A percentile compares a stretch with the other conserved stretches of the same genome.
These are phyloP conservation scores for Leccinum barrowsii DNA, from an alignment of 768 basidiomycete species.

Conservation along the genomic window DNA sequence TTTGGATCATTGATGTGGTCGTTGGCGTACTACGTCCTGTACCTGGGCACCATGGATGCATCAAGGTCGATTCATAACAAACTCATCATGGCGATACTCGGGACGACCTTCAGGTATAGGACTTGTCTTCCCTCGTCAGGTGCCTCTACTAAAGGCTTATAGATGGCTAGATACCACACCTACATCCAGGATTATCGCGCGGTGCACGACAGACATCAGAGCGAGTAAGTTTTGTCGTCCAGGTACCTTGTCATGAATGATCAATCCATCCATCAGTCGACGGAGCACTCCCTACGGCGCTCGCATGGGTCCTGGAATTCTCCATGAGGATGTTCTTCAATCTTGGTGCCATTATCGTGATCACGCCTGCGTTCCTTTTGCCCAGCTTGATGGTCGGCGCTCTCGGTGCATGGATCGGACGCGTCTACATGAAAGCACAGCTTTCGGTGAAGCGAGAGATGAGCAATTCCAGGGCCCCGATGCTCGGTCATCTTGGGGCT, in stretches of 20 bases:
- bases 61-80: not conserved
- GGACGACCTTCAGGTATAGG: constrained; percentile 1
- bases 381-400: not conserved
- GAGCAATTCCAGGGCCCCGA: constrained; percentile 1
- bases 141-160: not conserved
- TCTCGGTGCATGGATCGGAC: not conserved
- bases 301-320: not conserved
- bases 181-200: not conserved
- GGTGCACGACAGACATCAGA: constrained; percentile 4
- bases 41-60: not conserved
- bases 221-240: not conserved
- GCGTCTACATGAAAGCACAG: not conserved
- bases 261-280: not conserved
- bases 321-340: constrained; percentile 2
- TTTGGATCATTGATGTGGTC: not conserved
- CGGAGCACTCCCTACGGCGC: not conserved
- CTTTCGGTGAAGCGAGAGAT: constrained; percentile 6
- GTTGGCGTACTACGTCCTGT: not conserved
- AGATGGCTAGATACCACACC: constrained; percentile 2
- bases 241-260: not conserved
- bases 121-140: not conserved
- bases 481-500: constrained; percentile 1
- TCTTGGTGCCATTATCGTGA: constrained; percentile 1
- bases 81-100: not conserved
- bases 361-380: not conserved